Base-by-base conservation (phyloP, 208 protist species). In the Naegleria lovaniensis region DNA sequence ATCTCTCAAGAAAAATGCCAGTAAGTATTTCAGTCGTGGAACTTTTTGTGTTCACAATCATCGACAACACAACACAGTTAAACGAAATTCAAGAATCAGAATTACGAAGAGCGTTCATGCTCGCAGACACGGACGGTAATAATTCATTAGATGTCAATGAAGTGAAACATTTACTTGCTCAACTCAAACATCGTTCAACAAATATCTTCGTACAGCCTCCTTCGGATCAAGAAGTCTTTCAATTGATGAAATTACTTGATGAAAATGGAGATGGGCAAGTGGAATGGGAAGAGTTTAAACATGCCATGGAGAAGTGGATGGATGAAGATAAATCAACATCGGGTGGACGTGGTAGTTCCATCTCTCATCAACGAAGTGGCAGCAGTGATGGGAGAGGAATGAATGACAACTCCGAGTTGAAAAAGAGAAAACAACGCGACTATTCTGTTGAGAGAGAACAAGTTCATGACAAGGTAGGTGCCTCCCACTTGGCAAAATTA, bases 161-260 rank as follows among this genome's bases (percentile, higher is more conserved):
- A 67, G 55, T 67, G 4, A 67, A 67, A 67, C 19, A 67, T 29
- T 67, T 67, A 13, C 11, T 67, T 22, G 11, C 11, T 67, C 11
- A 67, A 29, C 22, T 67, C 11, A 67, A 67, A 67, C 11, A 67
- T 67, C 43, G 7, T 48, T 48, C 43, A 1, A 67, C 19, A 29
- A 67, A 67, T 19, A 29, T 67, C 3, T 67, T 67, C 22, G 19
- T 67, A 22, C 55, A 67, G 19, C 55, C 11, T 3, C 11, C 22
- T 29, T 29, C 55, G 22, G 55, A 67, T 67, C 55, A 67, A 67
- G 55, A 67, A 67, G 55, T 67, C 4, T 67, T 67, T 67, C 55
- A 67, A 67, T 67, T 67, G 19, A 67, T 67, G 55, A 67, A 67
- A 67, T 67, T 67, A 67, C 55, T 67, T 67, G 55, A 67, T 67